These are phyloP conservation scores for Boletus tomentosulus DNA, from an alignment of 768 basidiomycete species.

Conservation along the genomic window DNA sequence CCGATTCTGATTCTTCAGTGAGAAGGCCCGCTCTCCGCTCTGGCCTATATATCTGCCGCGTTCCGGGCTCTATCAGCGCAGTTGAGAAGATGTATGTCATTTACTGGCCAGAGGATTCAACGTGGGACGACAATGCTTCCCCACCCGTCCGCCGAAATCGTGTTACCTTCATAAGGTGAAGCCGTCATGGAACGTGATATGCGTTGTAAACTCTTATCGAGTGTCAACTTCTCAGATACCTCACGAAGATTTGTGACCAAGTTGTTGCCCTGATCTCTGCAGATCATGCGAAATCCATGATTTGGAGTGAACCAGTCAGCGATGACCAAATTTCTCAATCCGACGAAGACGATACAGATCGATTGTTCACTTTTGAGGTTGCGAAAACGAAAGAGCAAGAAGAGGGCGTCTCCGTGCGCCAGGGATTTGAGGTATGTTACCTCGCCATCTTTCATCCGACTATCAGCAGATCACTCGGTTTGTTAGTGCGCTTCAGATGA, in stretches of 20 bases:
- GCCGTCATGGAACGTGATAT: neutral
- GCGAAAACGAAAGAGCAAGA: slow-evolving; percentile 55
- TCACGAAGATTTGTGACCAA: slow-evolving; percentile 58
- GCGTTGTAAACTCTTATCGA: neutral
- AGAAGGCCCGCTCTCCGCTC: slow-evolving; percentile 37
- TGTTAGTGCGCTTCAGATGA: slow-evolving; percentile 19
- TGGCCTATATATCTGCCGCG: slow-evolving; percentile 46
- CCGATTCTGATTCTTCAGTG: slow-evolving; percentile 1
- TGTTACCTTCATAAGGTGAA: slow-evolving; percentile 57
- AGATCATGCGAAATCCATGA: slow-evolving; percentile 40
- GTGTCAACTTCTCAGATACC: slow-evolving; percentile 37
- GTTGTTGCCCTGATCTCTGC: slow-evolving; percentile 45
- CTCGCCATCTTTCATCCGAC: neutral
- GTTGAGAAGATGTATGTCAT: slow-evolving; percentile 40
- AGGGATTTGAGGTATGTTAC: slow-evolving; percentile 43
- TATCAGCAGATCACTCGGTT: neutral
- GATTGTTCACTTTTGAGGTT: slow-evolving; percentile 55
- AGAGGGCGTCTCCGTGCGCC: slow-evolving; percentile 40
- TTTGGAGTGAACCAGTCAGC: slow-evolving; percentile 37
- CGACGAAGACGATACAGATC: slow-evolving; percentile 41
- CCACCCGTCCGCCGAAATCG: slow-evolving; percentile 49
- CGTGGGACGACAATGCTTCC: slow-evolving; percentile 51
- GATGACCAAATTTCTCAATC: slow-evolving; percentile 24
- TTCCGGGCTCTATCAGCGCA: slow-evolving; percentile 1
- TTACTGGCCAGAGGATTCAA: slow-evolving; percentile 60